phyloP scores from a whole-genome alignment of 306 rosid genomes.

The Medicago ruthenica region DNA sequence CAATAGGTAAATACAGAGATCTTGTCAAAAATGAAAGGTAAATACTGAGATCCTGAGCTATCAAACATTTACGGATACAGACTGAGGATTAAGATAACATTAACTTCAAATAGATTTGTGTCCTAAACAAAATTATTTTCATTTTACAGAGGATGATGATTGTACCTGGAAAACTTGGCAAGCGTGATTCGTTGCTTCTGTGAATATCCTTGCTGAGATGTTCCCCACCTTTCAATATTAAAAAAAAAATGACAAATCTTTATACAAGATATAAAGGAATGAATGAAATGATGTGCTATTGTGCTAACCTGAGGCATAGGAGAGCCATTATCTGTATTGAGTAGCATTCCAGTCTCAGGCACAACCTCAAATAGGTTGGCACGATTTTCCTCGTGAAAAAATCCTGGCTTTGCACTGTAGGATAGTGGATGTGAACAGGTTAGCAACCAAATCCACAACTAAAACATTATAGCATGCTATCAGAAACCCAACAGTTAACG shows the following conservation, averaged over 20 bases:
- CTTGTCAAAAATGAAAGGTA: background rate
- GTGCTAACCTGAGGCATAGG: slow-evolving; percentile 84
- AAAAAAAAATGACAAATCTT: background rate
- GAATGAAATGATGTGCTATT: slow-evolving; percentile 26
- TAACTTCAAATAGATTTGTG: slow-evolving; percentile 19
- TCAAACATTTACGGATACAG: slow-evolving; percentile 35
- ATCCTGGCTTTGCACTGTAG: slow-evolving; percentile 94
- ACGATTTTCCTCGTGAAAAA: slow-evolving; percentile 88
- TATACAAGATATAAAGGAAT: slow-evolving; percentile 22
- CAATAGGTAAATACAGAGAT: slow-evolving; percentile 11
- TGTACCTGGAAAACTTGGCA: slow-evolving; percentile 87
- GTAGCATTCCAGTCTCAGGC: slow-evolving; percentile 86
- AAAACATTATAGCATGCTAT: slow-evolving; percentile 22
- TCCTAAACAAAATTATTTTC: slow-evolving; percentile 7
- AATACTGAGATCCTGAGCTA: slow-evolving; percentile 18
- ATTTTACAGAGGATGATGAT: slow-evolving; percentile 15
- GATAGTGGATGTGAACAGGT: slow-evolving; percentile 45
- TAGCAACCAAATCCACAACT: slow-evolving; percentile 28
- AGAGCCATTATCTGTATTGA: slow-evolving; percentile 95
- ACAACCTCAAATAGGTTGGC: slow-evolving; percentile 93
- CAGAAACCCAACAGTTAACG: background rate
- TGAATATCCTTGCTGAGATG: slow-evolving; percentile 53
- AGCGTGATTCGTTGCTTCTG: slow-evolving; percentile 47
- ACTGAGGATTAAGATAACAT: slow-evolving; percentile 13
- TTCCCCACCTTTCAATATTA: slow-evolving; percentile 72